phyloP scores from a whole-genome alignment of 768 basidiomycete species.

The Psilocybe azurescens region DNA sequence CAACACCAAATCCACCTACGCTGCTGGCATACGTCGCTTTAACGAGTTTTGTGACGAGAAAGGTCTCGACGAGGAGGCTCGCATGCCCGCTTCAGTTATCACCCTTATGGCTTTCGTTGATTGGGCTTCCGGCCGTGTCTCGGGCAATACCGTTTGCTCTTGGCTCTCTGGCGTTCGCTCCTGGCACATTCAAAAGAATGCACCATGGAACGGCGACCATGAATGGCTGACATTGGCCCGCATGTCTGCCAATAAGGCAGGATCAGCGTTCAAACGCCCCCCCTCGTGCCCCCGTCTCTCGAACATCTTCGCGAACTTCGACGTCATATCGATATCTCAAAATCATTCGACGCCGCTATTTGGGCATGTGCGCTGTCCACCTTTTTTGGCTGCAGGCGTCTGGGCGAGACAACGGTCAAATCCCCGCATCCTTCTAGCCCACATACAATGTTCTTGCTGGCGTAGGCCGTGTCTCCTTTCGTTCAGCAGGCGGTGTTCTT shows the following conservation, averaged over 20 bases:
- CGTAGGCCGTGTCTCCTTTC: not conserved
- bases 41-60: constrained; percentile 40
- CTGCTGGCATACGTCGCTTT: constrained; percentile 38
- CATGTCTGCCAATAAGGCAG: constrained; percentile 23
- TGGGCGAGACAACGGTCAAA: constrained; percentile 34
- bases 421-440: not conserved
- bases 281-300: constrained; percentile 36
- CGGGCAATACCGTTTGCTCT: constrained; percentile 29
- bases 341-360: constrained; percentile 36
- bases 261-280: constrained; percentile 23
- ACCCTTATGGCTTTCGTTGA: constrained; percentile 35
- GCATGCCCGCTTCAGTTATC: constrained; percentile 37
- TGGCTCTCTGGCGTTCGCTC: constrained; percentile 41
- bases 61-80: constrained; percentile 29
- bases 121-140: constrained; percentile 5
- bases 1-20: constrained; percentile 33
- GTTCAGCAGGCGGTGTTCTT: not conserved
- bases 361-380: constrained; percentile 37
- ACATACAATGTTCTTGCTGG: not conserved
- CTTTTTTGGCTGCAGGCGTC: constrained; percentile 39
- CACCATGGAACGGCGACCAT: constrained; percentile 40
- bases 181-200: constrained; percentile 42
- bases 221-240: constrained; percentile 24
- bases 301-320: constrained; percentile 34
- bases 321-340: constrained; percentile 24